Evolutionary conservation across 331 rosid genomes (phyloP).

Genomic region (Pyrus hybrid): DNA sequence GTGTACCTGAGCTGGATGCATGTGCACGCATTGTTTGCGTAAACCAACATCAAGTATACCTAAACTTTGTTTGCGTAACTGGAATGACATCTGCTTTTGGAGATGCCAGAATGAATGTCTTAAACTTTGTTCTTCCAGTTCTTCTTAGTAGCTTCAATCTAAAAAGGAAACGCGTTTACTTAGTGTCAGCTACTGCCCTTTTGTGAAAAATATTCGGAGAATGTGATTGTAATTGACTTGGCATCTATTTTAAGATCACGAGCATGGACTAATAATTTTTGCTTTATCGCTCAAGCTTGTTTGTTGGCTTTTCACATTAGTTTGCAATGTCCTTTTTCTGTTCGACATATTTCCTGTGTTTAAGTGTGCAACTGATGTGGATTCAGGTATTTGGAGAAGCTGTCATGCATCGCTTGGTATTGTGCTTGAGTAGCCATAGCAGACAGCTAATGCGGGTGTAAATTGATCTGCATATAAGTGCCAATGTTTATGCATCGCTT

Average conservation of each 20-base stretch:
- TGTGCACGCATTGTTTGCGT: conserved; percentile 91
- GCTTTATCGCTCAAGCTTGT: background rate
- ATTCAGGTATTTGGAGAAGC: background rate
- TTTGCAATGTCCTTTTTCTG: background rate
- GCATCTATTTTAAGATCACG: background rate
- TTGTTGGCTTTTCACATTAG: background rate
- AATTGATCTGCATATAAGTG: background rate
- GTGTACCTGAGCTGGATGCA: conserved; percentile 80
- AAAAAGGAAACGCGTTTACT: background rate
- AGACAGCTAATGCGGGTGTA: no score
- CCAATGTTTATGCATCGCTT: background rate
- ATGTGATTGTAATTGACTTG: background rate
- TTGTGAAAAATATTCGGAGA: background rate
- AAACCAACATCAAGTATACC: conserved; percentile 86
- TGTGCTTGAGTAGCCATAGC: background rate
- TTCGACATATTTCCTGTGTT: background rate
- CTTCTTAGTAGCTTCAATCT: background rate
- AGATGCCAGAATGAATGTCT: conserved; percentile 95
- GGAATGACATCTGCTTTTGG: conserved; percentile 82
- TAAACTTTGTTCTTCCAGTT: conserved; percentile 53
- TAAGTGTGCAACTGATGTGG: background rate
- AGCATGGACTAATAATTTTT: background rate
- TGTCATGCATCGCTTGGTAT: background rate
- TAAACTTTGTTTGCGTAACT: conserved; percentile 39
- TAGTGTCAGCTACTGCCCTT: background rate